These are phyloP conservation scores for Bauhinia variegata DNA, from an alignment of 306 rosid genomes.

Conservation along the genomic window DNA sequence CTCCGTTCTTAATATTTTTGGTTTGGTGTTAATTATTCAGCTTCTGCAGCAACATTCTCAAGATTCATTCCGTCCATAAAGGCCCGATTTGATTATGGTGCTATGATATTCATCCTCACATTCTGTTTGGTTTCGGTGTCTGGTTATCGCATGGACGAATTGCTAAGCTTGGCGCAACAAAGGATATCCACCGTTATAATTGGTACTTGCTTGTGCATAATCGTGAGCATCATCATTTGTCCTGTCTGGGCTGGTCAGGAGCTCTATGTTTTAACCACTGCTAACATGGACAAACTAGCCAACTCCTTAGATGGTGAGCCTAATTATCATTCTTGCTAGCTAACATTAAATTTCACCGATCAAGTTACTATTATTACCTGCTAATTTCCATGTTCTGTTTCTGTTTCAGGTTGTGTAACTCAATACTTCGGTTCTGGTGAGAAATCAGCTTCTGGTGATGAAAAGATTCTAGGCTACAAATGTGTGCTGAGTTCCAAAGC, in stretches of 20 bases:
- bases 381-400: too few species aligned
- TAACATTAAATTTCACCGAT: neutral
- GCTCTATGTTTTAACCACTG: constrained; percentile 52
- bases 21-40: constrained; percentile 42
- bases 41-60: constrained; percentile 79
- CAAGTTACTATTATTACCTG: neutral
- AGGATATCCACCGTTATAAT: constrained; percentile 70
- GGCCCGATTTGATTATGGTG: constrained; percentile 81
- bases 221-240: constrained; percentile 52
- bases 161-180: constrained; percentile 53
- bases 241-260: constrained; percentile 96
- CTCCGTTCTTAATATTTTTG: too few species aligned
- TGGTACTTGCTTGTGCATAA: constrained; percentile 66
- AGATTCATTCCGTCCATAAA: constrained; percentile 82
- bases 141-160: constrained; percentile 59
- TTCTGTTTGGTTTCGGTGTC: constrained; percentile 77
- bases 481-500: constrained; percentile 68
- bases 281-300: constrained; percentile 77
- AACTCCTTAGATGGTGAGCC: constrained; percentile 65
- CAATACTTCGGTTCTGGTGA: constrained; percentile 44
- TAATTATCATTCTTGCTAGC: neutral
- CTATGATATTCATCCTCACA: constrained; percentile 80
- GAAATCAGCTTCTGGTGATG: constrained; percentile 24
- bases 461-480: constrained; percentile 62
- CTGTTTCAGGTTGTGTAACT: constrained; percentile 58